Evolutionary conservation across 2,329 filamentous ascomycete species (phyloP).

Genomic region (Colletotrichum sp.): DNA sequence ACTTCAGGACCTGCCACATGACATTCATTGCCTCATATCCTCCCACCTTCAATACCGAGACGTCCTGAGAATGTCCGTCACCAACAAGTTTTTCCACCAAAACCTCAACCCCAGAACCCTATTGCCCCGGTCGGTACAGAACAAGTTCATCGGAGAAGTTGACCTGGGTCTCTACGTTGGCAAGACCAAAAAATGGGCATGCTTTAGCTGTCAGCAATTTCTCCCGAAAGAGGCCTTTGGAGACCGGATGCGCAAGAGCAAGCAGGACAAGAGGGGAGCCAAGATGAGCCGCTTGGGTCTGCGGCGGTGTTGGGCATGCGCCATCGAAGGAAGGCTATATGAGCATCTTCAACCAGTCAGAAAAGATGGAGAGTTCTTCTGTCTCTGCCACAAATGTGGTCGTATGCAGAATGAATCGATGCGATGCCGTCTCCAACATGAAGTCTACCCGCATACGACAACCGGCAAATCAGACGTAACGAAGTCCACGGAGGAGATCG

Average conservation of each 20-base stretch:
- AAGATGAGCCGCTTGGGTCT: neutral
- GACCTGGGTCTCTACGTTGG: neutral
- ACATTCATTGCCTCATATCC: neutral
- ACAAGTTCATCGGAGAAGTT: neutral
- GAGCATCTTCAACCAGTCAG: neutral
- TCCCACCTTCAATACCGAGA: neutral
- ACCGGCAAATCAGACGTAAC: neutral
- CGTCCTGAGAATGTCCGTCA: neutral
- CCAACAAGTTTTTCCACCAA: neutral
- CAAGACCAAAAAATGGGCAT: neutral
- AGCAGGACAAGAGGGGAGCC: neutral
- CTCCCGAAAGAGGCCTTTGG: neutral
- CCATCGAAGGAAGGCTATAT: neutral
- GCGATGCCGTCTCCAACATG: neutral
- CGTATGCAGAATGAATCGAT: neutral
- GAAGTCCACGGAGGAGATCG: neutral
- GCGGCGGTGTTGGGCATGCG: constrained; percentile 3
- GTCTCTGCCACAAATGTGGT: neutral
- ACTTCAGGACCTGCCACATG: neutral
- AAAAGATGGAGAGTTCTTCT: neutral
- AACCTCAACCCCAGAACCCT: neutral
- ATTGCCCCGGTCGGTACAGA: neutral
- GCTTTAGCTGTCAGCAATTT: neutral
- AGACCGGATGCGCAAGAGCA: neutral
- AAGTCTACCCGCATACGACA: neutral